Evolutionary conservation across 371 early-diverging fungal species (phyloP), one percentile per base, ranked within the genome.

Genomic region (Synchytrium microbalum): DNA sequence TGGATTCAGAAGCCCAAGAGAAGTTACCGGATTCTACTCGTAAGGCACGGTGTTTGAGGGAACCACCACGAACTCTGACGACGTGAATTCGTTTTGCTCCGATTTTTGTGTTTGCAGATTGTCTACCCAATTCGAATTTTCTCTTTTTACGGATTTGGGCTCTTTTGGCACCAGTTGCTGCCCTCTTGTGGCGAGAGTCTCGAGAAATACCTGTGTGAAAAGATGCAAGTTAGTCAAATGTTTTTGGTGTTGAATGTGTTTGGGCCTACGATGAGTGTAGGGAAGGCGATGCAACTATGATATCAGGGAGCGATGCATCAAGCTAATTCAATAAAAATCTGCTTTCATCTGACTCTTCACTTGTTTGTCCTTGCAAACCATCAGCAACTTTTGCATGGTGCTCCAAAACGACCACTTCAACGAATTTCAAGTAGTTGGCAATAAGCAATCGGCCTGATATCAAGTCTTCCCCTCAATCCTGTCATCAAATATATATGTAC

Each of bases 111-210:
- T 88, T 91, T 76, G 96, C 92, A 65, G 97, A 82, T 86, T 95
- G 99, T 78, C 99, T 92, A 74, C 97, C 99, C 71, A 96, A 87
- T 80, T 93, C 93, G 86, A 95, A 94, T 91, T 98, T 98, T 83
- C 98, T 88, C 95, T 96, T 98, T 91, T 96, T 99, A 83, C 95
- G 90, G 88, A 89, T 90, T 70, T 90, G 92, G 73, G 92, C 92
- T 77, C 94, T 91, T 87, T 94, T 96, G 83, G 97, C 99, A 81
- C 99, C 99, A 60, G 98, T 92, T 81, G 86, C 89, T 69, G 88
- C 86, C 75, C 96, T 89, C 89, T 99, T 99, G 88, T 99, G 98
- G 83, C 94, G 92, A 74, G 88, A 87, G 86, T 93, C 93, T 82
- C 97, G 85, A 83, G 88, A 86, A 84, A 96, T 95, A 92, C 96